Base-by-base conservation (phyloP, 495 filamentous ascomycete species). In the Filosporella fistucella region DNA sequence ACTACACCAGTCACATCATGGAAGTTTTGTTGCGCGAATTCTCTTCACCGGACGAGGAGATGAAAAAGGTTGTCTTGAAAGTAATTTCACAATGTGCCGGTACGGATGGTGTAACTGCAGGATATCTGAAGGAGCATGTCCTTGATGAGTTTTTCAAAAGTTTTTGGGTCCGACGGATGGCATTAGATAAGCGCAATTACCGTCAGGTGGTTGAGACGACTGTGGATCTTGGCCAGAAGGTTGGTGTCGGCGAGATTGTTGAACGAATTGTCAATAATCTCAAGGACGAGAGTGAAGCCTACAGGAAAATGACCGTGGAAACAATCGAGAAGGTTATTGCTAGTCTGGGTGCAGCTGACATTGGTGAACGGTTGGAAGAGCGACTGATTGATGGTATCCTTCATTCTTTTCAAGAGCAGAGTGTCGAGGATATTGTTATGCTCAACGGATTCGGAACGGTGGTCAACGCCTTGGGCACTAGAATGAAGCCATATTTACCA, bases 51-150 rank as follows among this genome's bases (percentile, higher is more conserved):
- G 94, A 99, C 54, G 94, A 99, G 63, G 94, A 99, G 66, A 99
- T 99, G 94, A 99, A 99, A 72, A 97, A 97, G 69, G 91, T 97
- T 2, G 93, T 97, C 10, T 68, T 97, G 29, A 97, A 97, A 67
- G 94, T 97, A 28, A 83, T 97, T 13, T 96, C 89, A n/a, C 94
- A 97, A 61, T 97, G 93, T 64, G 86, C 91, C 13, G 84, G 85
- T 56, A 97, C 93, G 0, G 84, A 91, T 58, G 94, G 94, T 68
- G 93, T 99, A 11, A 97, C 94, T 47, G 86, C 89, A 33, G 80
- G 80, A 38, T 99, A 96, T 60, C 76, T 99, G 21, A 96, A 95
- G 67, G 90, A 97, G 60, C 81, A 94, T 52, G 91, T 99, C 17
- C 76, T 97, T 37, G 81, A 85, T 41, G 91, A 96, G 49, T 99